Conservation (phyloP, 129 eudicot species). For the Helianthus annuus region DNA sequence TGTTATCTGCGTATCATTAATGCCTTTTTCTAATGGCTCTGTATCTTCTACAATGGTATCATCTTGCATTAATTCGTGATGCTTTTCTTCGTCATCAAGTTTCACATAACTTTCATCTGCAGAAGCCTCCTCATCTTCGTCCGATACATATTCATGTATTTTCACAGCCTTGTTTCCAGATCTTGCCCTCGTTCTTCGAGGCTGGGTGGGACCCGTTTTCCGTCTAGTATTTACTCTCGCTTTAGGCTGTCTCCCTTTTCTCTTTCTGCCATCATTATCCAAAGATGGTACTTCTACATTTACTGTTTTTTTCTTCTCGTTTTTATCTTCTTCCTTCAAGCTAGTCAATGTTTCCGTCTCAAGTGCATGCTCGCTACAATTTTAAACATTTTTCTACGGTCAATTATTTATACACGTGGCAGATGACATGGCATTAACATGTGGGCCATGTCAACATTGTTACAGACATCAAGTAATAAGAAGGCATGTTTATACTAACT, state of each 20-base stretch:
- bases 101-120: constrained; percentile 33
- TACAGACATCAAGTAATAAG: constrained; percentile 3
- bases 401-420: not conserved
- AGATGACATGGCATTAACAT: constrained; percentile 1
- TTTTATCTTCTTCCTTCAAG: constrained; percentile 27
- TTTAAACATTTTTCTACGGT: not conserved
- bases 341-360: constrained; percentile 23
- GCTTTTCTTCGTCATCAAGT: constrained; percentile 5
- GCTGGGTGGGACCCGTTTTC: constrained; percentile 40
- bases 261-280: constrained; percentile 27
- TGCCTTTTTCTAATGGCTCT: constrained; percentile 29
- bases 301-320: constrained; percentile 32
- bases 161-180: constrained; percentile 62
- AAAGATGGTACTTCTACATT: constrained; percentile 20
- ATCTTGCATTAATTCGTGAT: constrained; percentile 22
- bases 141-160: constrained; percentile 55
- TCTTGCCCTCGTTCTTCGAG: constrained; percentile 57
- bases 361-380: constrained; percentile 33
- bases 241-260: constrained; percentile 61
- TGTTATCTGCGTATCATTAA: constrained; percentile 20
- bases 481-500: constrained; percentile 36
- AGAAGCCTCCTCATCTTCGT: constrained; percentile 36
- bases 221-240: constrained; percentile 32
- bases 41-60: constrained; percentile 30
- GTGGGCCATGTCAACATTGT: constrained; percentile 8